A percentile compares a stretch with the other conserved stretches of the same genome.
Evolutionary conservation across 805 yeast genomes (phyloP).

Genomic region (Sugiyamaella lignohabitans): DNA sequence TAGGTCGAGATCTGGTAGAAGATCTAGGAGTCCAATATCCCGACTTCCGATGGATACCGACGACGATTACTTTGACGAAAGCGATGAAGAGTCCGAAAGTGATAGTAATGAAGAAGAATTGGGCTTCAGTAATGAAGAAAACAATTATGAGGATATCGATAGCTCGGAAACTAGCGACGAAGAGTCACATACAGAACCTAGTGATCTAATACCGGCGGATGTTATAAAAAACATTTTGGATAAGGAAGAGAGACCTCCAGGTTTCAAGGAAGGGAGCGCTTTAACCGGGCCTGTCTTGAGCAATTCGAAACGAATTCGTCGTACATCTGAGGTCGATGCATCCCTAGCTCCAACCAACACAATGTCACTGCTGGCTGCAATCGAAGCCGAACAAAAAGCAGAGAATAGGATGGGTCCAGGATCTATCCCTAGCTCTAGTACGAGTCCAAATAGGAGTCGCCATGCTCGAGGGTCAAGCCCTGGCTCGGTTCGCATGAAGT

Average conservation of each 20-base stretch:
- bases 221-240: neutral
- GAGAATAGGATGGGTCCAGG: constrained; percentile 12
- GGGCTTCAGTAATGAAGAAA: constrained; percentile 1
- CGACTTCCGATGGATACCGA: constrained; percentile 34
- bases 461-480: constrained; percentile 23
- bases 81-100: constrained; percentile 27
- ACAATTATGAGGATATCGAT: neutral
- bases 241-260: constrained; percentile 1
- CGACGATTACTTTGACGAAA: constrained; percentile 34
- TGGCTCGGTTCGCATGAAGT: constrained; percentile 18
- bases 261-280: constrained; percentile 11
- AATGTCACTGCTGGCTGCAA: constrained; percentile 7
- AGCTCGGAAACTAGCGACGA: constrained; percentile 9
- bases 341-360: constrained; percentile 3
- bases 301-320: constrained; percentile 4
- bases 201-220: no score
- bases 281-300: constrained; percentile 10
- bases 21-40: neutral
- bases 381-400: constrained; percentile 10
- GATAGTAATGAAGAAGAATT: constrained; percentile 6
- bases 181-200: constrained; percentile 14
- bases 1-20: neutral
- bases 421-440: constrained; percentile 6
- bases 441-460: neutral
- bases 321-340: constrained; percentile 3